phyloP scores from a whole-genome alignment of 306 rosid species.

The Chamaecrista fasciculata region DNA sequence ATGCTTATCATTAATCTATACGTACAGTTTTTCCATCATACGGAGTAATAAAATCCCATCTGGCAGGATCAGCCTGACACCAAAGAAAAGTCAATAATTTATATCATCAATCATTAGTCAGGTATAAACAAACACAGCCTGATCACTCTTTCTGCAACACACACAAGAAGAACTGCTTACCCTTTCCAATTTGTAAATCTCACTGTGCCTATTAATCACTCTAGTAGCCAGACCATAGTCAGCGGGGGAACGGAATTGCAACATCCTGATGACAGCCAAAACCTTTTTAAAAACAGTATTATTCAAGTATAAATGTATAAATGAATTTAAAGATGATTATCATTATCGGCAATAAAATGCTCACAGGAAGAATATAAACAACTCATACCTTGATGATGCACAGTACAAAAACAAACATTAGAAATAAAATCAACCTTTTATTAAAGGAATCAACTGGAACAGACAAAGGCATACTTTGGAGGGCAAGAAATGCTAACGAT shows the following conservation, averaged over 20 bases:
- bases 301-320: slow-evolving; percentile 7
- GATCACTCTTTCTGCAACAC: neutral
- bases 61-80: slow-evolving; percentile 49
- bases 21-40: slow-evolving; percentile 82
- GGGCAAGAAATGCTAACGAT: slow-evolving; percentile 2
- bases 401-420: neutral
- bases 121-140: neutral
- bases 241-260: slow-evolving; percentile 52
- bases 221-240: slow-evolving; percentile 42
- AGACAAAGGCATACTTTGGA: neutral
- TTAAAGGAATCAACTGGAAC: neutral
- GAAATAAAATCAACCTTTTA: neutral
- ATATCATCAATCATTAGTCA: slow-evolving; percentile 8
- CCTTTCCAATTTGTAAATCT: slow-evolving; percentile 61
- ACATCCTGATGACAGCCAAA: slow-evolving; percentile 55
- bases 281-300: slow-evolving; percentile 5
- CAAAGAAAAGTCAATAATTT: slow-evolving; percentile 4
- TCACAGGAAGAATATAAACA: neutral
- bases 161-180: slow-evolving; percentile 41
- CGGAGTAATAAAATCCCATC: slow-evolving; percentile 60
- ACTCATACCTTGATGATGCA: slow-evolving; percentile 1
- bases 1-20: slow-evolving; percentile 11
- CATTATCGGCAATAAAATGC: neutral
- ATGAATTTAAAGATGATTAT: neutral
- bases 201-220: slow-evolving; percentile 38